phyloP scores from a whole-genome alignment of 306 rosid species.

The Chamaecrista fasciculata region DNA sequence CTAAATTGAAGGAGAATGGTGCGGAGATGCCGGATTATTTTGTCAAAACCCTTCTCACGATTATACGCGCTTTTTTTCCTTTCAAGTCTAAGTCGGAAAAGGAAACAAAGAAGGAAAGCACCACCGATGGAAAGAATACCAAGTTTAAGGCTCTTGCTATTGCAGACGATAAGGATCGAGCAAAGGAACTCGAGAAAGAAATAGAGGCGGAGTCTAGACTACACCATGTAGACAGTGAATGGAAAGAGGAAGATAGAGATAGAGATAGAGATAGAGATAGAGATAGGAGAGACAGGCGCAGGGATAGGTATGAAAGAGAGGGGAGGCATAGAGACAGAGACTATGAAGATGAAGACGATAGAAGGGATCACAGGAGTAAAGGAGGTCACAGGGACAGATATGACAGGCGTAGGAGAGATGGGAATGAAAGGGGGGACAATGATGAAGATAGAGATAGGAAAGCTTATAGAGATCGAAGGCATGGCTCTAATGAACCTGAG shows the following conservation, averaged over 20 bases:
- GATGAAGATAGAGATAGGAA: constrained; percentile 33
- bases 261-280: no score
- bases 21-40: constrained; percentile 75
- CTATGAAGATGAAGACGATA: background rate
- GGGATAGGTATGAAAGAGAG: constrained; percentile 34
- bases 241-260: constrained; percentile 31
- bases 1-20: constrained; percentile 63
- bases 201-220: constrained; percentile 52
- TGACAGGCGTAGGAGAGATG: constrained; percentile 35
- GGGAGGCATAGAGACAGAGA: constrained; percentile 23
- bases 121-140: constrained; percentile 40
- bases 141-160: constrained; percentile 64
- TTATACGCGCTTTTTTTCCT: constrained; percentile 71
- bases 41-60: constrained; percentile 56
- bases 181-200: constrained; percentile 59
- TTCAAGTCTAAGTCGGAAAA: constrained; percentile 44
- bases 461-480: constrained; percentile 32
- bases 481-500: constrained; percentile 53
- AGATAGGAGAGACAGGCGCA: constrained; percentile 32
- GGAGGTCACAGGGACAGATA: constrained; percentile 28
- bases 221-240: constrained; percentile 29
- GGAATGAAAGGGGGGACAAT: constrained; percentile 34
- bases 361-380: constrained; percentile 15
- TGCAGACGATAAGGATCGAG: constrained; percentile 56
- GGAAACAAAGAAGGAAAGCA: constrained; percentile 42